A percentile compares a stretch with the other conserved stretches of the same genome.
Evolutionary conservation across 345 rosid species (phyloP).

Genomic region (Populus davidiana): DNA sequence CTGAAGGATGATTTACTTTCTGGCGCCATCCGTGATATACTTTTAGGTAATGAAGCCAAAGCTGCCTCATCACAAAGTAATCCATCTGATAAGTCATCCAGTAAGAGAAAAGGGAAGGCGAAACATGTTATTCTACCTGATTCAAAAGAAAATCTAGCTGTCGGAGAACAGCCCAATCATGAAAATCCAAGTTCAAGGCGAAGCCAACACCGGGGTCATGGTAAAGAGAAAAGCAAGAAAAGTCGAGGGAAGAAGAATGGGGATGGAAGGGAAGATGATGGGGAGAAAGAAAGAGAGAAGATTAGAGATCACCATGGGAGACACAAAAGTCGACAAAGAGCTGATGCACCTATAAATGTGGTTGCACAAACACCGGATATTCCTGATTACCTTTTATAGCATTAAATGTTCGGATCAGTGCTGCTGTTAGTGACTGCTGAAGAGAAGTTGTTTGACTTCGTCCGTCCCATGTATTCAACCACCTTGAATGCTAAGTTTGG

Average conservation of each 20-base stretch:
- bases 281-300: conserved; percentile 44
- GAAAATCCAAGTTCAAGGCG: conserved; percentile 45
- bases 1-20: conserved; percentile 50
- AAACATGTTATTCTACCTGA: conserved; percentile 35
- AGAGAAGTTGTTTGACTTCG: neutral
- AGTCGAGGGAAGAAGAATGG: conserved; percentile 34
- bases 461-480: neutral
- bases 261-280: conserved; percentile 36
- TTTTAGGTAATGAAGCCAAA: conserved; percentile 45
- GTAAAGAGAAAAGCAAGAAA: conserved; percentile 46
- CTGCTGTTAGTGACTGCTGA: neutral
- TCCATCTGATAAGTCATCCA: conserved; percentile 28
- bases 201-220: conserved; percentile 48
- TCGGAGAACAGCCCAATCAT: conserved; percentile 25
- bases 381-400: conserved; percentile 81
- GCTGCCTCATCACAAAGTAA: conserved; percentile 29
- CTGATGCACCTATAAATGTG: conserved; percentile 31
- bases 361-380: conserved; percentile 40
- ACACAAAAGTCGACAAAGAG: conserved; percentile 52
- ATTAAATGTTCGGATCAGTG: neutral
- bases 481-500: neutral
- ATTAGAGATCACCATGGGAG: conserved; percentile 45
- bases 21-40: conserved; percentile 65
- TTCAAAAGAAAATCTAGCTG: conserved; percentile 37
- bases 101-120: conserved; percentile 62